phyloP scores from a whole-genome alignment of 2,329 filamentous ascomycete genomes.

The Xylariaceae sp. region DNA sequence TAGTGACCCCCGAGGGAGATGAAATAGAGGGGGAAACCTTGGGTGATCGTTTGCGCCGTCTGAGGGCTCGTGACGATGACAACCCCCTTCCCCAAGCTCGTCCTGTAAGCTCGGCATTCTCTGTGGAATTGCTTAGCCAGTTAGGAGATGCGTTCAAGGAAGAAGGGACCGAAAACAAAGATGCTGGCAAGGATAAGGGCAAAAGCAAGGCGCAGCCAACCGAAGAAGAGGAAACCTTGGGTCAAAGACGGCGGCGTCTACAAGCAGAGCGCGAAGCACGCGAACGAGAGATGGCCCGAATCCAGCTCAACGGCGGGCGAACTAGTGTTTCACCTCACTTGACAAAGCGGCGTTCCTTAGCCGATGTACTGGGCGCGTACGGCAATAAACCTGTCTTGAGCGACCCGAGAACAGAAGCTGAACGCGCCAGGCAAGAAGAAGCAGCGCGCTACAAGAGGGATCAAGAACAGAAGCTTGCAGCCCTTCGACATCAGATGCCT shows the following conservation, averaged over 20 bases:
- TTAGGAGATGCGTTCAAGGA: conserved; percentile 60
- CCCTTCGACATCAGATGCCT: conserved; percentile 58
- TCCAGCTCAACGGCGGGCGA: conserved; percentile 39
- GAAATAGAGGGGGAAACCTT: conserved; percentile 71
- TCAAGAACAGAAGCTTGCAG: conserved; percentile 56
- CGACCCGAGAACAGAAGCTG: conserved; percentile 51
- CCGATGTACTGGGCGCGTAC: conserved; percentile 61
- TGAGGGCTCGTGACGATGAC: conserved; percentile 63
- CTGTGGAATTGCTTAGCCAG: conserved; percentile 71
- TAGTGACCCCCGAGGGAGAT: conserved; percentile 48
- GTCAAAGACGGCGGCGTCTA: conserved; percentile 75
- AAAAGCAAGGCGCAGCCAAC: conserved; percentile 41
- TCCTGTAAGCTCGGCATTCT: conserved; percentile 71
- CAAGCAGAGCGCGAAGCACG: conserved; percentile 73
- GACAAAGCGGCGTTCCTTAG: conserved; percentile 56
- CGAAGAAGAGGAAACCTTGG: conserved; percentile 77
- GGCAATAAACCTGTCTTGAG: conserved; percentile 46
- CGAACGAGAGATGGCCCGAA: conserved; percentile 58
- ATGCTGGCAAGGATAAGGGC: conserved; percentile 42
- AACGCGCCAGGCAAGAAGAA: conserved; percentile 50
- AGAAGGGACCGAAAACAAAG: conserved; percentile 42
- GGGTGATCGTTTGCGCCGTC: conserved; percentile 67
- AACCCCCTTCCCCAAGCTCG: conserved; percentile 58
- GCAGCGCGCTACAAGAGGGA: conserved; percentile 50
- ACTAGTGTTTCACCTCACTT: conserved; percentile 50